These are phyloP conservation scores for Erodium trifolium DNA, from an alignment of 441 rosid genomes.

Conservation along the genomic window DNA sequence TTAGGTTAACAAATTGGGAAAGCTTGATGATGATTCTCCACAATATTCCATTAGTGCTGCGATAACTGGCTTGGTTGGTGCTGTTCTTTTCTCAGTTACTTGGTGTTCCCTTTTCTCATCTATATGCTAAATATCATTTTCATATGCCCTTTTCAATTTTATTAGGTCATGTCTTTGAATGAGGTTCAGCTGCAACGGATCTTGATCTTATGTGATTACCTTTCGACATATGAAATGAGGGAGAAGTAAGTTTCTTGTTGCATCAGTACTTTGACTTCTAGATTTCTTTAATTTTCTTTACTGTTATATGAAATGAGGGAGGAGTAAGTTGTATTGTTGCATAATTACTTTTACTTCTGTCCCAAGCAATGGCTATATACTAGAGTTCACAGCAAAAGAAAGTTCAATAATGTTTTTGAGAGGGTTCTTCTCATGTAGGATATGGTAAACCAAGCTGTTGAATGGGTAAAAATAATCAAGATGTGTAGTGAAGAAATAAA, in stretches of 20 bases:
- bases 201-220: conserved; percentile 62
- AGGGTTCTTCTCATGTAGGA: background rate
- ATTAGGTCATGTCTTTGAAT: conserved; percentile 56
- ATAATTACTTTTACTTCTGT: conserved; percentile 11
- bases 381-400: background rate
- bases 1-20: conserved; percentile 76
- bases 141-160: conserved; percentile 18
- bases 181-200: conserved; percentile 73
- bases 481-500: background rate
- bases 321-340: conserved; percentile 46
- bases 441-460: background rate
- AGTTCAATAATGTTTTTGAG: background rate
- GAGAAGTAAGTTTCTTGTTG: conserved; percentile 57
- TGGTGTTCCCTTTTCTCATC: background rate
- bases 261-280: conserved; percentile 10
- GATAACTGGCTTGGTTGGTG: conserved; percentile 61
- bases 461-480: background rate
- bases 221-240: conserved; percentile 56
- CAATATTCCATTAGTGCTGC: conserved; percentile 72
- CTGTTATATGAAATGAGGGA: conserved; percentile 48
- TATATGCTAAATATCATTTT: conserved; percentile 14
- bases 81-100: conserved; percentile 7
- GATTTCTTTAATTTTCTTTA: background rate
- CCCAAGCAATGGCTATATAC: background rate
- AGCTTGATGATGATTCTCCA: conserved; percentile 58